Base-by-base conservation (phyloP, 2,329 filamentous ascomycete species). In the Exophiala bonariae region DNA sequence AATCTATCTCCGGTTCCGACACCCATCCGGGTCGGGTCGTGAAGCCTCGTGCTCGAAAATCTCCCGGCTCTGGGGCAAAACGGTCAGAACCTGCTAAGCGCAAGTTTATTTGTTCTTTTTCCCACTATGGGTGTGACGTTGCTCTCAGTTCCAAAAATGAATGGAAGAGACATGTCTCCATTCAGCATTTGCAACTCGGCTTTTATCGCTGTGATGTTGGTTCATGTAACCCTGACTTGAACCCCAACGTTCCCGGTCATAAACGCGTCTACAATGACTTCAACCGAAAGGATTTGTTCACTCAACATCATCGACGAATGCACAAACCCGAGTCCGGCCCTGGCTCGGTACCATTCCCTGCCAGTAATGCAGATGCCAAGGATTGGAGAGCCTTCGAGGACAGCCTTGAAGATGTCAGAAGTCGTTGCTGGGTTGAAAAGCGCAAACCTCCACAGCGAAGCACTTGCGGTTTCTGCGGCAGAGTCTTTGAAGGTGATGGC, bases 251-350 rank as follows among this genome's bases (percentile, higher is more conserved):
- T 11, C 51, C 57, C 2, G 54, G 44, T 40, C 41, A 48, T 34
- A 53, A 56, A 28, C 55, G 54, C n/a, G 51, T 60, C 19, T 59
- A 64, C 33, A 83, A 85, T 59, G 83, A 82, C 66, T 96, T 96
- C 74, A 95, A 95, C 67, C 86, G 91, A 60, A 95, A 95, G 65
- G 91, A 96, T 61, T 80, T 96, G 10, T 96, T 91, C 69, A 89
- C 86, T 0, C 89, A 95, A 61, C 92, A 96, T 63, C 76, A 93
- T 2, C 81, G 88, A 4, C 85, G 92, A 39, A 95, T 95, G 88
- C 91, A 96, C 63, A 74, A 79, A 39, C 57, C 57, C n/a, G 57
- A 59, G 13, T 41, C 47, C 28, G 50, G 48, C 10, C 49, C 57
- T 17, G 57, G 57, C 20, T 56, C 57, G 9, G 52, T 37, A 9